Percentiles rank a stretch among this genome's conserved stretches.
phyloP scores from a whole-genome alignment of 257 asterid species.

The Cinchona pubescens region DNA sequence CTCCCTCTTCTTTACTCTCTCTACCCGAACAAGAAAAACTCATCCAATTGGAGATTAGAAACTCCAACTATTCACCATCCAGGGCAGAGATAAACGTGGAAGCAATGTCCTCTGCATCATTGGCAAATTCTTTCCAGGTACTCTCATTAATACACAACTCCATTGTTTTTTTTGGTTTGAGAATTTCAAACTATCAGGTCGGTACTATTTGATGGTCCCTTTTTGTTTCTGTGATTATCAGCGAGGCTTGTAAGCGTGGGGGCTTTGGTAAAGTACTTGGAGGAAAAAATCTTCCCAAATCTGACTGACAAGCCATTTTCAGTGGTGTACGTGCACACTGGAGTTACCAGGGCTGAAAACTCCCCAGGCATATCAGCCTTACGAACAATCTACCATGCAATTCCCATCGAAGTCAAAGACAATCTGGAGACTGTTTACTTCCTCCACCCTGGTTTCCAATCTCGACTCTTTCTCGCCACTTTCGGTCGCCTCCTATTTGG shows the following conservation, averaged over 20 bases:
- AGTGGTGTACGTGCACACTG: conserved; percentile 66
- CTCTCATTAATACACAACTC: conserved; percentile 26
- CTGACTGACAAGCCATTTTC: conserved; percentile 50
- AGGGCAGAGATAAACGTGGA: conserved; percentile 67
- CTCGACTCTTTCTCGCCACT: conserved; percentile 73
- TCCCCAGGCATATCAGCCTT: conserved; percentile 64
- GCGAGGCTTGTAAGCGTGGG: conserved; percentile 53
- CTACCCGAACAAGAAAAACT: conserved; percentile 44
- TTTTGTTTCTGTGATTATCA: no score
- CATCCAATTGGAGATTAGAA: no score
- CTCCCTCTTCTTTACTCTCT: conserved; percentile 25
- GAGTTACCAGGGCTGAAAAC: conserved; percentile 50
- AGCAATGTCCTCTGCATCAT: conserved; percentile 54
- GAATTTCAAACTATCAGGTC: no score
- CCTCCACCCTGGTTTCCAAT: conserved; percentile 74
- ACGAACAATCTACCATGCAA: conserved; percentile 45
- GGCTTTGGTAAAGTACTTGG: conserved; percentile 53
- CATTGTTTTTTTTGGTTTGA: no score
- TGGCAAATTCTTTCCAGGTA: conserved; percentile 77
- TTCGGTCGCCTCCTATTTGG: conserved; percentile 62
- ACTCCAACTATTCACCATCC: conserved; percentile 60
- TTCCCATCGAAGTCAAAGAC: conserved; percentile 43
- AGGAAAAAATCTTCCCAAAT: conserved; percentile 46
- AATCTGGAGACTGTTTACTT: conserved; percentile 57
- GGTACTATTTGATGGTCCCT: no score